phyloP scores from a whole-genome alignment of 257 asterid genomes.

The Solanum habrochaites region DNA sequence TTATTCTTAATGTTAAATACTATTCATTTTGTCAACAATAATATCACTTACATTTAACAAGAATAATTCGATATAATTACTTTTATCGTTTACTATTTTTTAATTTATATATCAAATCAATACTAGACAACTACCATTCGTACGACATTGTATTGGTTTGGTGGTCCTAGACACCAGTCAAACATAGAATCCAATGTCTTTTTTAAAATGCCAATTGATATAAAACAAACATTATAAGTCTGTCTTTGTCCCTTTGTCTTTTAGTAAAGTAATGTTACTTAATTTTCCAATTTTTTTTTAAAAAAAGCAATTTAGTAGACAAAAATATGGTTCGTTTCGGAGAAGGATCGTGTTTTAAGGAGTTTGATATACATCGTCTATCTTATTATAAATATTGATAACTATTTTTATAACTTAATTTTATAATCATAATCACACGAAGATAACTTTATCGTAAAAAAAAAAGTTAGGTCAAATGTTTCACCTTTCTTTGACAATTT shows the following conservation, averaged over 20 bases:
- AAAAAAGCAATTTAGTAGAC: not conserved
- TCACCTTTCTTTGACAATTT: constrained; percentile 72
- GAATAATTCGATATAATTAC: no score
- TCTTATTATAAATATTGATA: no score
- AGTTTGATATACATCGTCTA: not conserved
- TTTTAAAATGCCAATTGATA: not conserved
- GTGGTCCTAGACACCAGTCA: not conserved
- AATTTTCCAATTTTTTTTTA: not conserved
- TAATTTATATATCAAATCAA: no score
- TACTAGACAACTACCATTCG: fast-evolving
- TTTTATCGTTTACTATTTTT: fast-evolving
- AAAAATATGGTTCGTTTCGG: not conserved
- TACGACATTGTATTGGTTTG: not conserved
- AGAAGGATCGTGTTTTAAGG: not conserved
- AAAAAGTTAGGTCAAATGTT: not conserved
- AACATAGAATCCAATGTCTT: not conserved
- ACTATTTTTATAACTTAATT: no score
- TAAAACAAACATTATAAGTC: not conserved
- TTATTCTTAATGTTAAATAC: no score
- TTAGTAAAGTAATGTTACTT: not conserved
- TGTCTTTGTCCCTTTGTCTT: not conserved
- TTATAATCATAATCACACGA: no score
- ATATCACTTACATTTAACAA: no score
- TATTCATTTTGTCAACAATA: no score
- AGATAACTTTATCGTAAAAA: not conserved